Base-by-base conservation (phyloP, 73 alveolate genomes). In the Paramecium sexaurelia region DNA sequence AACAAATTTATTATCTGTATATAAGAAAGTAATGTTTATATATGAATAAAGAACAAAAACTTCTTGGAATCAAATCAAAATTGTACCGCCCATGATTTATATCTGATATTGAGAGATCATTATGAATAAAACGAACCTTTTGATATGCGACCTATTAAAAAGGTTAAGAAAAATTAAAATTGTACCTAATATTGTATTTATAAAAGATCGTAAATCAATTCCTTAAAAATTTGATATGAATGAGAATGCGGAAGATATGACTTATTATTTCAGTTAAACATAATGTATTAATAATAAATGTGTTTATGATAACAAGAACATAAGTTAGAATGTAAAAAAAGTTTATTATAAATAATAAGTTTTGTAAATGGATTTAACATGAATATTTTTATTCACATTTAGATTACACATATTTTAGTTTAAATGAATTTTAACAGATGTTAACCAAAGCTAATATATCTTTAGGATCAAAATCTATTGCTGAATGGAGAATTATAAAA, bases 331-430 rank as follows among this genome's bases (percentile, higher is more conserved):
- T 61, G 83, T 61, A 61, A 17, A 7, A 17, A 51, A 17, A 35
- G 1, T 22, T 61, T 22, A 61, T 22, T 61, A 26, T 11, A 29
- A 61, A 61, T 33, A 7, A n/a, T 24, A 35, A 71, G 86, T 71
- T 29, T 37, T 37, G 55, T 71, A 71, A 71, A 71, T 71, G 66
- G 66, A 35, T 71, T 7, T 71, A 71, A 78, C 55, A 78, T 39
- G 90, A 78, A 40, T 43, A 78, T 41, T 78, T 78, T 39, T 78
- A 78, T 45, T 78, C 90, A 20, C 75, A 78, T 43, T 39, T 78
- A 26, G 90, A 78, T 78, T 78, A 78, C 47, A 78, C 90, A 10
- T 78, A 78, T 43, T 78, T 78, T 78, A 78, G 73, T 78, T 27
- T 78, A 45, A 78, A 78, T 20, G 90, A 78, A 43, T 78, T 78